Base-by-base conservation (phyloP, 2,329 filamentous ascomycete species). In the Fusarium incarnatum region DNA sequence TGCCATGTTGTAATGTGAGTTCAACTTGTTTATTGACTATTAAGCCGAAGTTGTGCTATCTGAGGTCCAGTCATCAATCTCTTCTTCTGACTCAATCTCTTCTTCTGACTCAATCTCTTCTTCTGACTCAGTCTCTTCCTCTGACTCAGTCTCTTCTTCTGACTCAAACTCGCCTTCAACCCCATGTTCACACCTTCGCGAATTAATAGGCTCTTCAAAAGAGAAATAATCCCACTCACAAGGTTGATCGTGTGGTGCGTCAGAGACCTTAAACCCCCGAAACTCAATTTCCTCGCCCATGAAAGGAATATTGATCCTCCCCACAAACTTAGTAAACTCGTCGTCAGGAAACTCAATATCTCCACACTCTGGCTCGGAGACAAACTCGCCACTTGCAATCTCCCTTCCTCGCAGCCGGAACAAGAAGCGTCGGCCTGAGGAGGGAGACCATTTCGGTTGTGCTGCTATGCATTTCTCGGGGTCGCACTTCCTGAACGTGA, bases 231-330 rank as follows among this genome's bases (percentile, higher is more conserved):
- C 34, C 34, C 34, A 37, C 0, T n/a, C 34, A 37, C 3, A 37
- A n/a, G 34, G 0, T 12, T 37, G 1, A 37, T 37, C 34, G 4
- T 2, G 18, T 0, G 34, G 34, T 0, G 18, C n/a, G 2, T 37
- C 34, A 37, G 34, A 37, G n/a, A 37, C 34, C 18, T n/a, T 37
- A 4, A 12, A 37, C 18, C 34, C 34, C 2, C 10, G n/a, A n/a
- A 37, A n/a, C 34, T n/a, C 34, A 37, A 37, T 3, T 12, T 37
- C 34, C 1, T 12, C 6, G 1, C 6, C 18, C 34, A 37, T n/a
- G 10, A 37, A 37, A n/a, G 34, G 34, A 37, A 37, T 4, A n/a
- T 37, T 37, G 18, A n/a, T n/a, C 18, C 34, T 37, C 18, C 34
- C 34, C 1, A 37, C 18, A 37, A 37, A 37, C 34, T 37, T 37